Evolutionary conservation across 192 early-diverging fungal genomes (phyloP), one percentile per base, ranked within the genome.

Genomic region (Pilaira anomala): DNA sequence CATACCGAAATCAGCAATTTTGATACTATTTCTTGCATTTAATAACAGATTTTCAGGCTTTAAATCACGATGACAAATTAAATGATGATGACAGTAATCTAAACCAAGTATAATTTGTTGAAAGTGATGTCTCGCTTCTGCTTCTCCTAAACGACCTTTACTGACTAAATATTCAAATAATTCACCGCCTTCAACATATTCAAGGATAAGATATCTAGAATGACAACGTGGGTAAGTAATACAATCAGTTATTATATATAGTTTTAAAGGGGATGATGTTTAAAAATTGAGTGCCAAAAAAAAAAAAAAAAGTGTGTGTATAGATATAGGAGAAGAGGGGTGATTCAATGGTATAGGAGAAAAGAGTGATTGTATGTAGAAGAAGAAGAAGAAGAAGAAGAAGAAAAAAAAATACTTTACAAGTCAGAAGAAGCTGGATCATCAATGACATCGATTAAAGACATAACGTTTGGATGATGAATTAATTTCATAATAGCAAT

Each of bases 1-100:
- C 63, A 97, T 76, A 5, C 95, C 97, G 82, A 98, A 98, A 75
- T 98, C 97, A 22, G 92, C 88, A 60, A 98, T 89, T 83, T 95
- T 98, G 44, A 98, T 84, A 59, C 81, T 83, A 40, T 81, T 66
- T 0, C 82, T 69, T 6, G 67, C 25, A 19, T 79, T 76, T 16
- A 85, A 63, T n/a, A 83, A 48, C 12, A 91, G 75, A 41, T 90
- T 91, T 53, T 92, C 91, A 2, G 90, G 90, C 73, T 99, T 99
- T 18, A 99, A 77, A 73, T 99, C 97, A 18, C 97, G 85, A 72
- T 99, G 97, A 7, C 72, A 68, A 61, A 90, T 88, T 13, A 82
- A 52, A 62, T 89, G 84, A 25, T 76, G 51, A 66, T 90, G 88
- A 55, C 85, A 87, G 33, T 70, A 89, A 22, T 85, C 84, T n/a